These are phyloP conservation scores for Mortierella sp. DNA, from an alignment of 371 early-diverging fungal genomes.

Conservation along the genomic window DNA sequence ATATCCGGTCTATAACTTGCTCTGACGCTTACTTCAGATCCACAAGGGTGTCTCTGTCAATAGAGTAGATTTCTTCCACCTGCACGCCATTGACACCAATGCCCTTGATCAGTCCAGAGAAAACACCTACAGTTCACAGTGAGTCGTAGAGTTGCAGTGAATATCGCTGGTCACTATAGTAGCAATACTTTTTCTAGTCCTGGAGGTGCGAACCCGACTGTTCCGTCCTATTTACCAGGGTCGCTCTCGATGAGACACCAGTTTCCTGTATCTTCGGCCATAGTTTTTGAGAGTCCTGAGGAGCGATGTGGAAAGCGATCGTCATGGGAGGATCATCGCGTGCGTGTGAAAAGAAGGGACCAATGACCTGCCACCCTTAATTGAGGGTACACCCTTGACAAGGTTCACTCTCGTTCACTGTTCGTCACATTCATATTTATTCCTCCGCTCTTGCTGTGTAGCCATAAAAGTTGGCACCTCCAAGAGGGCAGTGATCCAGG, in stretches of 20 bases:
- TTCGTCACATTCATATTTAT: too few relatives aligned
- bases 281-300: neutral
- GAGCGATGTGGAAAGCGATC: neutral
- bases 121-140: too few relatives aligned
- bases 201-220: neutral
- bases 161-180: neutral
- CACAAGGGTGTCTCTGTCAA: constrained; percentile 70
- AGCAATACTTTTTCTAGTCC: too few relatives aligned
- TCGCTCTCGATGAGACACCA: constrained; percentile 94
- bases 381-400: too few relatives aligned
- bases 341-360: too few relatives aligned
- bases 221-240: constrained; percentile 65
- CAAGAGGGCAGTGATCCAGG: constrained; percentile 26
- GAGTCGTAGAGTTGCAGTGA: too few relatives aligned
- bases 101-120: constrained; percentile 86
- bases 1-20: neutral
- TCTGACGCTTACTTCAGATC: constrained; percentile 66
- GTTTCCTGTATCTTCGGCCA: constrained; percentile 68
- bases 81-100: constrained; percentile 87
- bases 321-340: neutral
- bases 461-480: constrained; percentile 21
- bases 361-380: too few relatives aligned
- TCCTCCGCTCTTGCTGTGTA: neutral
- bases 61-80: constrained; percentile 85
- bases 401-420: too few relatives aligned